phyloP scores from a whole-genome alignment of 768 basidiomycete genomes.

The Omphalotus guepiniiformis region DNA sequence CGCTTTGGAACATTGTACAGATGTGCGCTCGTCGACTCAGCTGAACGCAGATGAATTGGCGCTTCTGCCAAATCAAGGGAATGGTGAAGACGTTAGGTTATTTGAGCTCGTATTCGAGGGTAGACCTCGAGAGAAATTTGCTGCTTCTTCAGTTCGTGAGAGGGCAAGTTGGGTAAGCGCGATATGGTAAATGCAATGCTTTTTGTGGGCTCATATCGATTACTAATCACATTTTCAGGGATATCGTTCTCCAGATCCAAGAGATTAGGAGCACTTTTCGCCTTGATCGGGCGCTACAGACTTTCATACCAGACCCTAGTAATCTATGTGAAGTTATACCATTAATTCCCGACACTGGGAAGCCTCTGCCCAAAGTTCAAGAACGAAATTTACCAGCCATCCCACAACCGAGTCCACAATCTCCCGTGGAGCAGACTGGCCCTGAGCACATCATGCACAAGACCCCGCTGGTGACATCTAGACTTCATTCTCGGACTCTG shows the following conservation, averaged over 20 bases:
- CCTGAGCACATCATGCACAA: not conserved
- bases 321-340: not conserved
- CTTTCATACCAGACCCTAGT: not conserved
- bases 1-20: slow-evolving; percentile 47
- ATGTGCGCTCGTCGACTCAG: slow-evolving; percentile 54
- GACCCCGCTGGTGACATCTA: not conserved
- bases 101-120: slow-evolving; percentile 66
- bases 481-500: not conserved
- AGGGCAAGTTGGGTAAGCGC: slow-evolving; percentile 72
- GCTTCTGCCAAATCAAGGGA: slow-evolving; percentile 32
- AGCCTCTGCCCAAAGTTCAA: not conserved
- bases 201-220: not conserved
- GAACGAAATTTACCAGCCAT: slow-evolving; percentile 9
- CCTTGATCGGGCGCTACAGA: no score
- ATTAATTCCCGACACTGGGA: not conserved
- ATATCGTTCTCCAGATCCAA: slow-evolving; percentile 40
- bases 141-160: slow-evolving; percentile 54
- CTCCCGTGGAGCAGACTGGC: not conserved
- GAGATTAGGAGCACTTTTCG: slow-evolving; percentile 15
- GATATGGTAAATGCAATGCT: slow-evolving; percentile 50
- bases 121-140: slow-evolving; percentile 53
- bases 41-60: slow-evolving; percentile 40
- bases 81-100: slow-evolving; percentile 42
- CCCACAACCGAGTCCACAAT: not conserved
- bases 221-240: slow-evolving; percentile 36